phyloP scores from a whole-genome alignment of 805 yeast species.

The Schizosaccharomyces pombe region DNA sequence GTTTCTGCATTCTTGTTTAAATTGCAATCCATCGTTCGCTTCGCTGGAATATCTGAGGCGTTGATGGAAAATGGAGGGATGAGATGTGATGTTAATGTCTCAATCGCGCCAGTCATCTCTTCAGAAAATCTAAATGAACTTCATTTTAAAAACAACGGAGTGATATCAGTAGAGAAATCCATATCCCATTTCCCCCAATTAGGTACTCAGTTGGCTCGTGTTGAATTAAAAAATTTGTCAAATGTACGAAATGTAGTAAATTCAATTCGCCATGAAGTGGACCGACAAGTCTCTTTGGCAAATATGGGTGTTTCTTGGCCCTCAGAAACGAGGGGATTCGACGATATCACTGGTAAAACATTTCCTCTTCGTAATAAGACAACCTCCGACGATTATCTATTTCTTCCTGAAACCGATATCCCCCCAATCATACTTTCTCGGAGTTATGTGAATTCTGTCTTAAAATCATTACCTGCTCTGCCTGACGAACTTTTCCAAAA shows the following conservation, averaged over 20 bases:
- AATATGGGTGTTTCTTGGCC: conserved; percentile 18
- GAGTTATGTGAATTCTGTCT: not conserved
- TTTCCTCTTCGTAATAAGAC: conserved; percentile 53
- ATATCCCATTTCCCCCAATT: not conserved
- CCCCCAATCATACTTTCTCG: conserved; percentile 18
- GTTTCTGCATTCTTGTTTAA: conserved; percentile 62
- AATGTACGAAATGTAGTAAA: not conserved
- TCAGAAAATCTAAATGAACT: conserved; percentile 50
- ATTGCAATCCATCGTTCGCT: conserved; percentile 46
- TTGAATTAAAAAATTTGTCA: not conserved
- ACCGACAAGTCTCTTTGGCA: conserved; percentile 37
- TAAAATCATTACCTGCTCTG: not conserved
- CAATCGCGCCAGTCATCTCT: conserved; percentile 21
- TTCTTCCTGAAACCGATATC: conserved; percentile 84
- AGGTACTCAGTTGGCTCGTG: not conserved
- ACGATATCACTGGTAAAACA: conserved; percentile 36
- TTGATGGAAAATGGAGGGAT: conserved; percentile 87
- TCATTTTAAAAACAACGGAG: too few relatives aligned
- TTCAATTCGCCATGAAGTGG: conserved; percentile 25
- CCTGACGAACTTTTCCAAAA: not conserved
- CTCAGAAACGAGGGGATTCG: conserved; percentile 84
- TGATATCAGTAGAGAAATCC: conserved; percentile 20
- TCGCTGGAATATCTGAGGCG: conserved; percentile 57
- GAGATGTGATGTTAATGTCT: conserved; percentile 85
- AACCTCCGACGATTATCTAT: conserved; percentile 63